Evolutionary conservation across 2,329 filamentous ascomycete genomes (phyloP).

Genomic region (Fusarium tupiense): DNA sequence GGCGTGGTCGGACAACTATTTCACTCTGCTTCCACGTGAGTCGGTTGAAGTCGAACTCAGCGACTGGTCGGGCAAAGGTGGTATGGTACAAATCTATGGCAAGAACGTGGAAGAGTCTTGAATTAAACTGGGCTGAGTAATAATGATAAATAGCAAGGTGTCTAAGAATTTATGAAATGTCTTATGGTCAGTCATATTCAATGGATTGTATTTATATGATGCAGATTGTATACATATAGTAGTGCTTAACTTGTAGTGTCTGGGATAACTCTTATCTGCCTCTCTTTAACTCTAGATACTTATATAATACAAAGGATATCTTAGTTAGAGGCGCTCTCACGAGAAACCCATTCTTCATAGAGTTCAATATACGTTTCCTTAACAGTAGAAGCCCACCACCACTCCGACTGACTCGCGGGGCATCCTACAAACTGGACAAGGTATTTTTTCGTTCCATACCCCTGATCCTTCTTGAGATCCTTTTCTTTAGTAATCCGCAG

Average conservation of each 20-base stretch:
- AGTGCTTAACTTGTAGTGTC: too few relatives aligned
- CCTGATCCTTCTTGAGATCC: fast-evolving
- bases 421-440: not conserved
- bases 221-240: too few relatives aligned
- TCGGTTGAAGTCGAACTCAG: not conserved
- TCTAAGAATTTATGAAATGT: not conserved
- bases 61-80: not conserved
- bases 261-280: fast-evolving
- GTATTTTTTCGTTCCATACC: not conserved
- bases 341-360: fast-evolving
- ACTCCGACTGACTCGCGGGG: fast-evolving
- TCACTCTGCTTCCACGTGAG: not conserved
- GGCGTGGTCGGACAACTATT: not conserved
- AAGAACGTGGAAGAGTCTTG: not conserved
- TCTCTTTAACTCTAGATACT: fast-evolving
- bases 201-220: too few relatives aligned
- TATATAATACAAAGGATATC: fast-evolving
- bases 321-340: fast-evolving
- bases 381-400: not conserved
- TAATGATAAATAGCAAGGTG: not conserved
- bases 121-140: not conserved
- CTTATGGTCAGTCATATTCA: too few relatives aligned
- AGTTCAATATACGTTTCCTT: not conserved
- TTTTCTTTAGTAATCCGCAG: not conserved
- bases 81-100: not conserved